Conservation (phyloP, 139 green algal genomes). For the Chlamydomonas asymmetrica region DNA sequence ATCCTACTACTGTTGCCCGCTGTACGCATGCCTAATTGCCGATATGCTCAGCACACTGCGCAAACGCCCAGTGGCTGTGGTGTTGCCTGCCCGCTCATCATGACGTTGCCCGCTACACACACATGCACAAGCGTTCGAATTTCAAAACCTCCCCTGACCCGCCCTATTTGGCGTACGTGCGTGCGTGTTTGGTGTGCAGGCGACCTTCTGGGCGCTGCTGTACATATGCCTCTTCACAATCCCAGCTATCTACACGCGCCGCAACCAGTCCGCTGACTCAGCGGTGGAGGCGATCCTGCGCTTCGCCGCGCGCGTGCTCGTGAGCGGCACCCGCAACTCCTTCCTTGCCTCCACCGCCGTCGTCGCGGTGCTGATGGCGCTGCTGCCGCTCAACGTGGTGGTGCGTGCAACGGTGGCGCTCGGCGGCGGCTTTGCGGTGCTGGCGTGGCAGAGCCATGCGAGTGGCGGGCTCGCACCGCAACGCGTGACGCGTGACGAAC, state of each 20-base stretch:
- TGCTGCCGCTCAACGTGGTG: constrained; percentile 18
- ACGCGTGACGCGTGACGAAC: too few species aligned
- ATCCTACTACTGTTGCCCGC: too few species aligned
- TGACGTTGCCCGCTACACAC: too few species aligned
- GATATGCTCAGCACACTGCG: too few species aligned
- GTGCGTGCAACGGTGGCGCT: constrained; percentile 10
- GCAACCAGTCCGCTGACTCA: constrained; percentile 15
- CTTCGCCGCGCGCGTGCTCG: constrained; percentile 15
- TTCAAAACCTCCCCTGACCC: too few species aligned
- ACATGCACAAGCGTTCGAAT: too few species aligned
- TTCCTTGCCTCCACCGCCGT: not conserved
- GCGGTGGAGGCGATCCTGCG: constrained; percentile 8
- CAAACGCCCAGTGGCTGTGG: too few species aligned
- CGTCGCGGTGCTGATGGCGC: constrained; percentile 11
- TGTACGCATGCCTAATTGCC: too few species aligned
- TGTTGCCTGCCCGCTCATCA: too few species aligned
- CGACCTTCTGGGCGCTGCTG: constrained; percentile 20
- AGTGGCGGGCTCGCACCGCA: too few species aligned
- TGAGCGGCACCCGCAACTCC: constrained; percentile 5
- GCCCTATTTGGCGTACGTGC: too few species aligned
- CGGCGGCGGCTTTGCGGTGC: not conserved
- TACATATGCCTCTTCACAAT: constrained; percentile 25
- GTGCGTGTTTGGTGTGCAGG: too few species aligned
- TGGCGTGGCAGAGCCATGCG: constrained; percentile 8
- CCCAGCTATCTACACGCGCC: constrained; percentile 23